Evolutionary conservation across 1,139 yeast genomes (phyloP).

Genomic region (Saccharomyces hybrid): DNA sequence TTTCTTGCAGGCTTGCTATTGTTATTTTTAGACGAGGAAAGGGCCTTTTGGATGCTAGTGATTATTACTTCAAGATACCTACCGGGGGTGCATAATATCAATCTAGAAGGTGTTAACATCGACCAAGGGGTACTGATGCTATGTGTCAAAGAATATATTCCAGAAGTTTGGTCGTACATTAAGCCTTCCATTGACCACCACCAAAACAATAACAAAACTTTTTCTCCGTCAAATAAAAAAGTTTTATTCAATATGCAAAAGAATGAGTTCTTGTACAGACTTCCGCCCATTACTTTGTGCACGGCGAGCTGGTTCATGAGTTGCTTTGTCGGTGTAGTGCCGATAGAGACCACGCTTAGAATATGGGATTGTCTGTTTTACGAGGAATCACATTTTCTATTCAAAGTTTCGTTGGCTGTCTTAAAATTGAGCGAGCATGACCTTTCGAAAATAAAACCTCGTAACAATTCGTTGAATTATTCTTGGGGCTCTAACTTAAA

Average conservation of each 20-base stretch:
- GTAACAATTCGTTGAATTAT: neutral
- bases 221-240: slow-evolving; percentile 2
- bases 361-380: slow-evolving; percentile 94
- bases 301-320: slow-evolving; percentile 99
- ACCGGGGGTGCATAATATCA: slow-evolving; percentile 87
- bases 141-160: slow-evolving; percentile 75
- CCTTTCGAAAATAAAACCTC: slow-evolving; percentile 36
- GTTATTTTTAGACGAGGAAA: slow-evolving; percentile 80
- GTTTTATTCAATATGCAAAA: slow-evolving; percentile 16
- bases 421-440: slow-evolving; percentile 70
- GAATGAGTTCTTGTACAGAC: slow-evolving; percentile 60
- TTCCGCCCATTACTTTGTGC: slow-evolving; percentile 88
- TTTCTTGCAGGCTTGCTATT: slow-evolving; percentile 82
- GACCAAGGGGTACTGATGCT: slow-evolving; percentile 93
- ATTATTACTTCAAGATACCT: slow-evolving; percentile 77
- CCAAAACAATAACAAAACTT: neutral
- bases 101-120: slow-evolving; percentile 87
- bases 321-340: slow-evolving; percentile 77
- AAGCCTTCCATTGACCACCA: slow-evolving; percentile 23
- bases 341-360: slow-evolving; percentile 77
- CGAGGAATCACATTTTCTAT: slow-evolving; percentile 83
- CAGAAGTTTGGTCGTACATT: slow-evolving; percentile 64
- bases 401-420: slow-evolving; percentile 77
- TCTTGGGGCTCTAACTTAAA: slow-evolving; percentile 1
- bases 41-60: slow-evolving; percentile 92